Evolutionary conservation across 805 yeast genomes (phyloP), one percentile per base, ranked within the genome.

Genomic region (Ogataea pilisensis): DNA sequence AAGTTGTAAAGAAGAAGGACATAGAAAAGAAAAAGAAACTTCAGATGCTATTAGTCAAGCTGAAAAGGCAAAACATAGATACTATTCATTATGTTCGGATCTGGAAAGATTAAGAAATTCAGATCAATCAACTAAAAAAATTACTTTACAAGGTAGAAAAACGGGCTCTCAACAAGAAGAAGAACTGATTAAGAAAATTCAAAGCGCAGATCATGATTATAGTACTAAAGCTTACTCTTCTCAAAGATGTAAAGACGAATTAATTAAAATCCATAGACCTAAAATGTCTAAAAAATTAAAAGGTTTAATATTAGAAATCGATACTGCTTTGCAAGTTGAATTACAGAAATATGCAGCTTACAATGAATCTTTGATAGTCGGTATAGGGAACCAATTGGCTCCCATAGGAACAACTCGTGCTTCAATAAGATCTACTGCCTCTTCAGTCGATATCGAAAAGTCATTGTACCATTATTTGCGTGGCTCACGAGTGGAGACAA

Each of bases 91-190:
- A 20, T 88, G 96, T 55, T 84, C 80, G 39, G 98, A 93, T 52
- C 75, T 87, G 61, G 97, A 91, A 51, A 82, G 84, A 52, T 72
- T 89, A 33, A 79, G 83, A 55, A 57, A 52, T 37, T 75, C 86
- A 0, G 97, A 91, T 58, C 96, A 95, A 17, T 73, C 83, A 42
- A 86, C 85, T 61, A 87, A 87, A 52, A 83, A 85, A 47, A 80
- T 90, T 38, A 78, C 91, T 2, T 73, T 93, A 58, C 86, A 86
- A 57, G 83, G 85, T 44, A 76, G 86, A 31, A 83, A 82, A 50
- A 80, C 89, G 0, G 79, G 85, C 1, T 83, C 82, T 38, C 97
- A 91, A 64, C 85, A 82, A 58, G 98, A 93, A 58, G 98, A 91
- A 57, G 96, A 90, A 37, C 68, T 91, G 16, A 79, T 75, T 45